A percentile compares a stretch with the other conserved stretches of the same genome.
phyloP scores from a whole-genome alignment of 2,329 filamentous ascomycete species.

The Trichoderma endophyticum region DNA sequence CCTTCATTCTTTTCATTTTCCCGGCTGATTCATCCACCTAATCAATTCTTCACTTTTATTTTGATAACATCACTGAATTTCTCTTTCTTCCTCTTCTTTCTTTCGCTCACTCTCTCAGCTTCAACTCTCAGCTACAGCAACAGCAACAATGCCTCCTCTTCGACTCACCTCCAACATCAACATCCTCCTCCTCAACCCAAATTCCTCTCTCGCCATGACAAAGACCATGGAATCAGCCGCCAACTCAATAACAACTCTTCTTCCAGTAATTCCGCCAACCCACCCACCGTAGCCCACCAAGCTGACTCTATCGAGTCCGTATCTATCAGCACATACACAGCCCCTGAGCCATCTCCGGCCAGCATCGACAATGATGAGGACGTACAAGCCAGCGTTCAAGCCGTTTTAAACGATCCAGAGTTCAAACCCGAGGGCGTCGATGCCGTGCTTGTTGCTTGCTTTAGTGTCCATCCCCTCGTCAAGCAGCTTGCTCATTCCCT shows the following conservation, averaged over 20 bases:
- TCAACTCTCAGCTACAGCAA: background rate
- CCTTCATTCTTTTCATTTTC: background rate
- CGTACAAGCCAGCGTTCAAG: conserved; percentile 59
- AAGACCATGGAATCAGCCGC: conserved; percentile 48
- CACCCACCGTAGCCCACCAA: conserved; percentile 24
- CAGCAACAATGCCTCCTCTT: background rate
- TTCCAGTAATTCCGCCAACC: conserved; percentile 40
- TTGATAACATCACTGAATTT: background rate
- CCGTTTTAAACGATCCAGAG: conserved; percentile 57
- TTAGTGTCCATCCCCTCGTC: conserved; percentile 79
- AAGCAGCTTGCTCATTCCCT: conserved; percentile 45
- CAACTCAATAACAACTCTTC: conserved; percentile 9
- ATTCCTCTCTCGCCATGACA: conserved; percentile 73
- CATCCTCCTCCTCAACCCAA: conserved; percentile 75
- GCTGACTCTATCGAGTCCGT: conserved; percentile 32
- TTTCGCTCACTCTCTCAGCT: background rate
- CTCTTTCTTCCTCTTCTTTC: background rate
- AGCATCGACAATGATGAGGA: conserved; percentile 78
- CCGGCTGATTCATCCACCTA: background rate
- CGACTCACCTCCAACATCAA: conserved; percentile 17
- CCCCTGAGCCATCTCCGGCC: conserved; percentile 57
- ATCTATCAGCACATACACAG: conserved; percentile 63
- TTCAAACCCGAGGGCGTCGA: conserved; percentile 52
- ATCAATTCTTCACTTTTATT: background rate
- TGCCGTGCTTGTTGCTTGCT: conserved; percentile 84